These are phyloP conservation scores for Phialocephala subalpina DNA, from an alignment of 2,329 filamentous ascomycete genomes.

Conservation along the genomic window DNA sequence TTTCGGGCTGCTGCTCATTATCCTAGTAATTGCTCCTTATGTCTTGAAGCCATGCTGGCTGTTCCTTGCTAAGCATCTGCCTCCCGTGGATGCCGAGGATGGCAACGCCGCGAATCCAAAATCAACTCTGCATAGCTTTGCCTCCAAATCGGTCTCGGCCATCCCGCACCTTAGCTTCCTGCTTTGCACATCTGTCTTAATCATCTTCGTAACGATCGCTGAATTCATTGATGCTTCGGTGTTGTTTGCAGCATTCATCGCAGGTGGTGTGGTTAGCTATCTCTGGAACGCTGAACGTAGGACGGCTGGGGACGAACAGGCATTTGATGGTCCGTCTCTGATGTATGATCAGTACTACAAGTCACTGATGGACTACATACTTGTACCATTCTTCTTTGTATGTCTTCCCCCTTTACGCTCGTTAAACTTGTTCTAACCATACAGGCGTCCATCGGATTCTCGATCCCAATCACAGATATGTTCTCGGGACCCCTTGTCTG, in stretches of 20 bases:
- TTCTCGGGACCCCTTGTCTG: conserved; percentile 71
- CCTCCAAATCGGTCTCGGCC: conserved; percentile 1
- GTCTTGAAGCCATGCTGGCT: conserved; percentile 30
- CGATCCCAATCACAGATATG: conserved; percentile 76
- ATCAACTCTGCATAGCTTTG: neutral
- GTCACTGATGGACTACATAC: conserved; percentile 48
- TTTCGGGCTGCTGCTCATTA: conserved; percentile 34
- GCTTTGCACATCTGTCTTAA: conserved; percentile 28
- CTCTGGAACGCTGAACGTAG: conserved; percentile 10
- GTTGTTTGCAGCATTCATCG: conserved; percentile 59
- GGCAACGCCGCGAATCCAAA: neutral
- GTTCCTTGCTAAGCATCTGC: neutral
- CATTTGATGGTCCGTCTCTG: neutral
- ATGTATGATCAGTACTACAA: conserved; percentile 42
- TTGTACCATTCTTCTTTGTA: conserved; percentile 70
- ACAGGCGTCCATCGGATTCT: conserved; percentile 74
- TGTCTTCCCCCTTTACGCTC: conserved; percentile 36
- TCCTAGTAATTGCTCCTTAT: conserved; percentile 24
- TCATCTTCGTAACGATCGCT: conserved; percentile 36
- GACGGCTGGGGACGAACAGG: neutral
- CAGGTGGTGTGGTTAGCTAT: conserved; percentile 35
- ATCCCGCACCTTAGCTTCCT: conserved; percentile 34
- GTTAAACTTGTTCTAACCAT: neutral
- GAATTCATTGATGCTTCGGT: conserved; percentile 57
- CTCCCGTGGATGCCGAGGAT: neutral